Conservation (phyloP, 306 rosid species). For the Fagus sylvatica region DNA sequence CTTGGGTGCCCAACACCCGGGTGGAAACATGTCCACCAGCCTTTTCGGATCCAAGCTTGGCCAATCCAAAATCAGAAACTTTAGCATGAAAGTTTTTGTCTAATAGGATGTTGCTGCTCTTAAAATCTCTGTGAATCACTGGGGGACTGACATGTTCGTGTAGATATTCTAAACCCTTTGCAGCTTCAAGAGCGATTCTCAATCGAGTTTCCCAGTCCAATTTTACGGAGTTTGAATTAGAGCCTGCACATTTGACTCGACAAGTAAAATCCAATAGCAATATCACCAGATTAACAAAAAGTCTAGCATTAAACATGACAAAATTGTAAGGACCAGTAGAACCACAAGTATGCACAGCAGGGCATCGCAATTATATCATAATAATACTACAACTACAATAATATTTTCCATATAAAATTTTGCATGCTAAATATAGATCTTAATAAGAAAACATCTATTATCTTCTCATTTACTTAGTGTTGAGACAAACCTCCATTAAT, state of each 20-base stretch:
- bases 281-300: slow-evolving; percentile 16
- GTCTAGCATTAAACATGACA: neutral
- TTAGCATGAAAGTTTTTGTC: slow-evolving; percentile 80
- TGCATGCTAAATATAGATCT: neutral
- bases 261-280: neutral
- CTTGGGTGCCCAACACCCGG: slow-evolving; percentile 89
- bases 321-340: neutral
- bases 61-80: slow-evolving; percentile 96
- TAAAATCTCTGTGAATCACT: slow-evolving; percentile 92
- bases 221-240: slow-evolving; percentile 40
- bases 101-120: slow-evolving; percentile 91
- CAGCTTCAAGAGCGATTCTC: slow-evolving; percentile 93
- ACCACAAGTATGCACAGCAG: neutral
- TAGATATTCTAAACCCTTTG: slow-evolving; percentile 90
- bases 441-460: slow-evolving; percentile 2
- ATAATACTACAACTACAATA: too few species aligned
- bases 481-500: neutral
- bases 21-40: slow-evolving; percentile 97
- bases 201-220: slow-evolving; percentile 90
- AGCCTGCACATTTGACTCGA: slow-evolving; percentile 40
- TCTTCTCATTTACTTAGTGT: neutral
- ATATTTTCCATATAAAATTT: neutral
- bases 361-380: neutral
- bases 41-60: slow-evolving; percentile 88
- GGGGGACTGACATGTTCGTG: slow-evolving; percentile 92